Conservation (phyloP, 1,139 yeast species). For the Geotrichum candidum region DNA sequence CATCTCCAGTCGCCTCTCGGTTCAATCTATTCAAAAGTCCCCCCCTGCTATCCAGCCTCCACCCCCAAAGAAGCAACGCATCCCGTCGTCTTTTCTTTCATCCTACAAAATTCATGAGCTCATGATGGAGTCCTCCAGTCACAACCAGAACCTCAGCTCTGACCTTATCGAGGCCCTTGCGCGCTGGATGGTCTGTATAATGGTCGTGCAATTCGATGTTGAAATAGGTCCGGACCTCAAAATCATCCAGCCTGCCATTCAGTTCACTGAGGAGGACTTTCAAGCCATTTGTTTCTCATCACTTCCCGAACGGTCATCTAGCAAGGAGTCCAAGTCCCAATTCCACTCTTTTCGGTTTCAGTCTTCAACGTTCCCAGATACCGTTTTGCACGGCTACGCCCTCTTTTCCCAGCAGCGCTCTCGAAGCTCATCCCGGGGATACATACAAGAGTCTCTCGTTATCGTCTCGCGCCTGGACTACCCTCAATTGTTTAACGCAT, state of each 20-base stretch:
- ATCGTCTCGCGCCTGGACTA: conserved; percentile 26
- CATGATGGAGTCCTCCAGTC: conserved; percentile 20
- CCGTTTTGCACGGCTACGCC: conserved; percentile 24
- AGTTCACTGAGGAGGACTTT: conserved; percentile 28
- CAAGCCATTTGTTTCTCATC: conserved; percentile 30
- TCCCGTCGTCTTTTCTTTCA: conserved; percentile 27
- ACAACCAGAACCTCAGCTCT: conserved; percentile 12
- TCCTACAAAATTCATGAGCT: conserved; percentile 29
- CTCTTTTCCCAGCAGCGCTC: conserved; percentile 26
- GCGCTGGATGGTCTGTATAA: conserved; percentile 30
- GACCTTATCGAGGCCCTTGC: conserved; percentile 13
- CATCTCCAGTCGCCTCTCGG: not conserved
- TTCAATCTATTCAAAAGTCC: not conserved
- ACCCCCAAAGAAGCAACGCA: conserved; percentile 11
- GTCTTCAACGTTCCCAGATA: conserved; percentile 12
- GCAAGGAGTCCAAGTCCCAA: conserved; percentile 14
- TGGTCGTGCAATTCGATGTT: conserved; percentile 35
- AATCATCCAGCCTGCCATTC: conserved; percentile 28
- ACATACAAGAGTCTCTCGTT: conserved; percentile 30
- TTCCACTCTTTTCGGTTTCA: conserved; percentile 26
- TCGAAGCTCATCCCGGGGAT: conserved; percentile 24
- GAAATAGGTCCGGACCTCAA: conserved; percentile 35
- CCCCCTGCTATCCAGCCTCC: conserved; percentile 4
- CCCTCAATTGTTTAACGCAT: conserved; percentile 27
- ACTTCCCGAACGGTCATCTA: conserved; percentile 27